Base-by-base conservation (phyloP, 23 red algal species). In the Rhodosorus marinus region DNA sequence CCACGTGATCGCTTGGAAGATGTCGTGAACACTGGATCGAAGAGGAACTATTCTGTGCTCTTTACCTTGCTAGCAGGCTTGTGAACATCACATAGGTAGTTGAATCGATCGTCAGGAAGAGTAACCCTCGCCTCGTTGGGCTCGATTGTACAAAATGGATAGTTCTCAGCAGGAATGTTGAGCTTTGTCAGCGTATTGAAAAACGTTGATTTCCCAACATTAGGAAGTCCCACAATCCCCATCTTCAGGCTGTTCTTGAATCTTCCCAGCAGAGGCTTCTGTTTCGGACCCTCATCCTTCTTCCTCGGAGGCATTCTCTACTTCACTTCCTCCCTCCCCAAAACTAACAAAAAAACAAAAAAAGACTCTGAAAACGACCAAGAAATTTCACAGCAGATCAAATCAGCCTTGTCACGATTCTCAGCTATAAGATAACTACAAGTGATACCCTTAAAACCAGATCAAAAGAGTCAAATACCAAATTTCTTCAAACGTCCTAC, bases 141-240 rank as follows among this genome's bases (percentile, higher is more conserved):
- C 46, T 98, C 90, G 32, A 98, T 98, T 14, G 90, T 98, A 63
- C 90, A 98, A 38, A 98, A 98, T 1, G 90, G 90, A 47, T 85
- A 98, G 70, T 98, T 98, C 45, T 84, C 90, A 8, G 90, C 78
- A 19, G 77, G 61, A 23, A 85, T 80, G 55, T 53, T 70, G 29
- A 69, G 60, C 40, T 84, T 80, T 14, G 78, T 70, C 7, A 98
- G 59, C 8, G 72, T 73, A 72, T 98, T 98, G 64, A 98, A 98
- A 58, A 98, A 85, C 1, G 90, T 80, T 26, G 78, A 85, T 38
- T 98, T 98, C 26, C 90, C 90, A 19, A 98, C 90, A 36, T 98
- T 98, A 2, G 90, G 90, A 28, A 98, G 57, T 8, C 90, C 90
- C n/a, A 98, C 74, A 38, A 98, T 79, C 27, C 90, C 90, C 90